Base-by-base conservation (phyloP, 768 basidiomycete species). In the Rhodosporidiobolus sp. region DNA sequence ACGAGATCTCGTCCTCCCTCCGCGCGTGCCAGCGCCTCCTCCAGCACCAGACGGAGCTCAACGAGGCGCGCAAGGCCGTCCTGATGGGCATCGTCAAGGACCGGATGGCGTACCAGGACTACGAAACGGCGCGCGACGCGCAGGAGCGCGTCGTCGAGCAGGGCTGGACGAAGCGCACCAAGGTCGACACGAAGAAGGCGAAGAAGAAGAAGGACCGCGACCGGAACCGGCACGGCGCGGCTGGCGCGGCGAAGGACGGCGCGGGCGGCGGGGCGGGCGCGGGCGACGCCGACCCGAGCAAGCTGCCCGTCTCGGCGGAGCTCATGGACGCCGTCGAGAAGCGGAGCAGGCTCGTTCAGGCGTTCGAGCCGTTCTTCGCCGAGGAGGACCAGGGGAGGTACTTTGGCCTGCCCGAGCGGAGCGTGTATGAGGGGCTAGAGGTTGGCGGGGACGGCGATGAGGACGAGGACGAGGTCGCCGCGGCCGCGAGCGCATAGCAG, bases 71-170 rank as follows among this genome's bases (percentile, higher is more conserved):
- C 20, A 90, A 90, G 79, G 81, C 82, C 43, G 88, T 90, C 7
- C 85, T 98, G 4, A 85, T 85, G 22, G 83, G 84, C 22, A 86
- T 94, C 72, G 93, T 94, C 38, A 87, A 89, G 70, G 91, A 94
- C 78, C 87, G 94, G 30, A 85, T 98, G 26, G 93, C 89, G 11
- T 91, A 92, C 79, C 91, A 92, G 78, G 95, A 98, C 78, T 98
- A 95, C 82, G 81, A 91, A 68, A 90, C 91, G 43, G 81, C 87
- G 14, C 87, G 94, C 26, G 93, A 95, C 73, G 85, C 89, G 8
- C 86, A 98, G 60, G 94, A 98, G 84, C 89, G 87, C 83, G 88
- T 88, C 76, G 91, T 97, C 79, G 83, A 86, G 57, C 84, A 83
- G 26, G 83, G 88, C 17, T 96, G 89, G 83, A 79, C 86, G 63